Evolutionary conservation across 2,329 filamentous ascomycete species (phyloP).

Genomic region (Diaporthe capsici): DNA sequence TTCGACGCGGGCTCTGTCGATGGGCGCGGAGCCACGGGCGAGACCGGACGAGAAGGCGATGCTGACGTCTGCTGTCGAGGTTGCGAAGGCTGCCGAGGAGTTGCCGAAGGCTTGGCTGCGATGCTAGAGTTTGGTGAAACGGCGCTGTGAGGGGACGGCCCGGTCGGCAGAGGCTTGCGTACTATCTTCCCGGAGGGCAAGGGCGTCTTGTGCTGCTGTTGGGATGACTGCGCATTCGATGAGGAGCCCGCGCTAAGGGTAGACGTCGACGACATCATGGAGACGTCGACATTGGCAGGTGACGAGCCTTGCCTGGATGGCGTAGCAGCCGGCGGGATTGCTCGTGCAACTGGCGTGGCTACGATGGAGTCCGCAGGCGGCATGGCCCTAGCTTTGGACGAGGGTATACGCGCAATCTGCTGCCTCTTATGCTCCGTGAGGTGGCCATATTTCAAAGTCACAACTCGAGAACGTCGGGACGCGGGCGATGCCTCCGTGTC

Average conservation of each 20-base stretch:
- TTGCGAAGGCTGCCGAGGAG: slow-evolving; percentile 28
- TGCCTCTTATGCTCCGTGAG: slow-evolving; percentile 27
- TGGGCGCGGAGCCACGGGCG: slow-evolving; percentile 15
- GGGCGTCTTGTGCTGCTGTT: slow-evolving; percentile 36
- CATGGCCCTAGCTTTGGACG: neutral
- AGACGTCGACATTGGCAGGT: slow-evolving; percentile 19
- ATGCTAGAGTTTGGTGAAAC: slow-evolving; percentile 32
- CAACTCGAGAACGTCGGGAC: slow-evolving; percentile 23
- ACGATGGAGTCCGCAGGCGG: slow-evolving; percentile 36
- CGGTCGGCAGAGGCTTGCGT: slow-evolving; percentile 39
- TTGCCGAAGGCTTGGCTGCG: slow-evolving; percentile 5
- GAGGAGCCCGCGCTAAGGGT: slow-evolving; percentile 33
- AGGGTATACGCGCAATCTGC: slow-evolving; percentile 28
- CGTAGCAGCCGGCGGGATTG: slow-evolving; percentile 32
- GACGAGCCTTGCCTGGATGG: slow-evolving; percentile 35
- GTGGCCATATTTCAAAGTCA: slow-evolving; percentile 34
- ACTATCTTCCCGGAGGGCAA: slow-evolving; percentile 36
- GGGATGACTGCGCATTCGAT: slow-evolving; percentile 19
- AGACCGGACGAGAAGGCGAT: slow-evolving; percentile 27
- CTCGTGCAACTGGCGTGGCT: slow-evolving; percentile 38
- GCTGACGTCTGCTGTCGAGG: slow-evolving; percentile 6
- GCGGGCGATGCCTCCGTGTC: slow-evolving; percentile 27
- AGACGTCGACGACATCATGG: slow-evolving; percentile 35
- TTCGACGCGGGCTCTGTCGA: slow-evolving; percentile 25
- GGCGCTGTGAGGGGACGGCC: slow-evolving; percentile 19